Evolutionary conservation across 2,329 filamentous ascomycete species (phyloP).

Genomic region (Trematosphaeria pertusa): DNA sequence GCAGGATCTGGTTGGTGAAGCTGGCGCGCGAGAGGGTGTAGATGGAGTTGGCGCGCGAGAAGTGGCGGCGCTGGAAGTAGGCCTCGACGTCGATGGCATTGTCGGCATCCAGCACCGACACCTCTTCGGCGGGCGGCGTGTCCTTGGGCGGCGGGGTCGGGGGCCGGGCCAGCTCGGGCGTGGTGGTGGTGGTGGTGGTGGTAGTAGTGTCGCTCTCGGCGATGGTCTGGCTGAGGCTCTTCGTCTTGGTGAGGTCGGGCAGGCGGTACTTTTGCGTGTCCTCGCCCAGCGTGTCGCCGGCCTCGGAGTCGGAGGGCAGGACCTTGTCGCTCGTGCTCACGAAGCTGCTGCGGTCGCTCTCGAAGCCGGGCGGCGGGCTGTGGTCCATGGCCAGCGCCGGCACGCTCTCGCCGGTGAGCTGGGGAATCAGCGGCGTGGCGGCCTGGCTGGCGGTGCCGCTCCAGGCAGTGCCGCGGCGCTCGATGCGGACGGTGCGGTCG

Average conservation of each 20-base stretch:
- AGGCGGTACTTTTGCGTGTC: slow-evolving; percentile 78
- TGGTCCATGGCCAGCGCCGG: slow-evolving; percentile 48
- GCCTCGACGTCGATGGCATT: slow-evolving; percentile 59
- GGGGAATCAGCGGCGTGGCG: slow-evolving; percentile 36
- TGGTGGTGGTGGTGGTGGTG: slow-evolving; percentile 20
- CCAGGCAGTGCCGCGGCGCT: slow-evolving; percentile 75
- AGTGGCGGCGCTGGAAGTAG: slow-evolving; percentile 71
- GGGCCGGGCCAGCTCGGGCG: slow-evolving; percentile 27
- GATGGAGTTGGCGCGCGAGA: slow-evolving; percentile 76
- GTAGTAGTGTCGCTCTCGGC: slow-evolving; percentile 24
- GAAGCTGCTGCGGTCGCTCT: slow-evolving; percentile 56
- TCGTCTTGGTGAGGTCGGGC: slow-evolving; percentile 74
- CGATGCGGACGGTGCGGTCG: slow-evolving; percentile 61
- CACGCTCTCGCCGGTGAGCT: slow-evolving; percentile 47
- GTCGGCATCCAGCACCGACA: slow-evolving; percentile 42
- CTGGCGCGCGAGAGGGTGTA: slow-evolving; percentile 92
- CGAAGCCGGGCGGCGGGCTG: slow-evolving; percentile 42
- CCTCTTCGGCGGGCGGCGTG: slow-evolving; percentile 28
- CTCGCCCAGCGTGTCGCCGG: slow-evolving; percentile 60
- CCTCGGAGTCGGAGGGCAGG: slow-evolving; percentile 59
- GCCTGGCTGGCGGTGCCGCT: slow-evolving; percentile 62
- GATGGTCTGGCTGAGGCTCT: slow-evolving; percentile 55
- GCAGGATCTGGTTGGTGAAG: slow-evolving; percentile 90
- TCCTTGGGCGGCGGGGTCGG: slow-evolving; percentile 63
- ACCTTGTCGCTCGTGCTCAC: slow-evolving; percentile 63